Percentiles rank a stretch among this genome's conserved stretches.
Evolutionary conservation across 345 rosid species (phyloP).

Genomic region (rapeseed (Brassica napus)): Da-Ae NC_063439.1:6217001-6217500

Average conservation of each 20-base stretch:
- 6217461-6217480: slow-evolving; percentile 82
- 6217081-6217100: slow-evolving; percentile 67
- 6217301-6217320: slow-evolving; percentile 72
- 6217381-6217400: background rate
- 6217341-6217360: slow-evolving; percentile 2
- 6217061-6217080: slow-evolving; percentile 72
- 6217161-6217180: background rate
- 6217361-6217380: background rate
- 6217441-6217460: slow-evolving; percentile 78
- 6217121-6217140: background rate
- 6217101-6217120: slow-evolving; percentile 62
- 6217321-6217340: slow-evolving; percentile 47
- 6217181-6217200: slow-evolving; percentile 51
- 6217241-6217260: slow-evolving; percentile 79
- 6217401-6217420: slow-evolving; percentile 45
- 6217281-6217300: slow-evolving; percentile 78
- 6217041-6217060: slow-evolving; percentile 79
- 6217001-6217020: slow-evolving; percentile 77
- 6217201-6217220: slow-evolving; percentile 62
- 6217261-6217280: slow-evolving; percentile 83
- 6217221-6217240: slow-evolving; percentile 50
- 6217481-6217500: slow-evolving; percentile 66
- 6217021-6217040: slow-evolving; percentile 81
- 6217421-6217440: slow-evolving; percentile 79
- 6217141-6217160: background rate